phyloP scores from a whole-genome alignment of 495 filamentous ascomycete genomes.

The Hyaloscypha hepaticicola region DNA sequence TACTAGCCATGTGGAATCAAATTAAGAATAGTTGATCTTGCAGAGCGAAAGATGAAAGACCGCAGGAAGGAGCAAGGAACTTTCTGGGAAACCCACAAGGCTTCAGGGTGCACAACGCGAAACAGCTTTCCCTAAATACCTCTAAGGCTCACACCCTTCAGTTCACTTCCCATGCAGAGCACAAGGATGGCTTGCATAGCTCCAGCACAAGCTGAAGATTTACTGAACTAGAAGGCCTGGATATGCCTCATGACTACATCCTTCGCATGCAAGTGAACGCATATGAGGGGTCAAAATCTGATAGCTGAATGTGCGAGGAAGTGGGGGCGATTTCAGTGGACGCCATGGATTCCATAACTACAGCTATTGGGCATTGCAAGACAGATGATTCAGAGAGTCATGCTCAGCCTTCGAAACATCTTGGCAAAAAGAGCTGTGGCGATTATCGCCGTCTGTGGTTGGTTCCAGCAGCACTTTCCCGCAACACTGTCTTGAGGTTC shows the following conservation, averaged over 20 bases:
- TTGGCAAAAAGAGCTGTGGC: background rate
- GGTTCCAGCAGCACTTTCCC: background rate
- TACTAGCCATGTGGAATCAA: background rate
- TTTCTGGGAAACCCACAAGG: background rate
- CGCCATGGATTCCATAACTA: background rate
- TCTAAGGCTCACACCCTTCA: background rate
- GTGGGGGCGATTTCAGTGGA: background rate
- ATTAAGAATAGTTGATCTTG: background rate
- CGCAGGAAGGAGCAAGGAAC: background rate
- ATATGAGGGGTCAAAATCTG: background rate
- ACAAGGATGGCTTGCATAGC: background rate
- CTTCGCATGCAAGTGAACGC: background rate
- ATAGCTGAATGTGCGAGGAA: background rate
- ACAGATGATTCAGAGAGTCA: background rate
- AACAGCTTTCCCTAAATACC: background rate
- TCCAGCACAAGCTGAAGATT: background rate
- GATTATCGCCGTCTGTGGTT: background rate
- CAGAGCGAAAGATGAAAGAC: background rate
- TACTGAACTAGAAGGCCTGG: background rate
- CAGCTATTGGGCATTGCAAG: background rate
- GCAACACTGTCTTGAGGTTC: background rate
- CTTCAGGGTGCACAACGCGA: background rate
- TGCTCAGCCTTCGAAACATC: background rate
- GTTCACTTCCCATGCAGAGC: background rate
- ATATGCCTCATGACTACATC: background rate